Evolutionary conservation across 2,329 filamentous ascomycete genomes (phyloP), one percentile per base, ranked within the genome.

Genomic region (Cercospora brassicicola): DNA sequence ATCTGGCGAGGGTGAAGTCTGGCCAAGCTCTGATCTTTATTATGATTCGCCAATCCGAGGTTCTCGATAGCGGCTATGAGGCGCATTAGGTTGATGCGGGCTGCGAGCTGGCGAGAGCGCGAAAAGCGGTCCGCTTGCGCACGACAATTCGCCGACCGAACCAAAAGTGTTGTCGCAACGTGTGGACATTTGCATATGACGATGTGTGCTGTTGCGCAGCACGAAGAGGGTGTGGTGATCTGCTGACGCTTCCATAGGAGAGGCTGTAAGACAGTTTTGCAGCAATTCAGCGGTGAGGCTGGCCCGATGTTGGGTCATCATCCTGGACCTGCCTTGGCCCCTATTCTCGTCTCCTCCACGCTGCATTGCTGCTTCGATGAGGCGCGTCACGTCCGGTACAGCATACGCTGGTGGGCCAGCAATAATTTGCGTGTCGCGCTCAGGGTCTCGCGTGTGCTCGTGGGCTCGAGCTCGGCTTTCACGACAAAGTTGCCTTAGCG

Each of bases 161-260:
- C 23, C 39, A 48, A 11, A 53, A 30, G 39, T 18, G 26, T 30
- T 20, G 3, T 33, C 26, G 15, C 36, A 18, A 33, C 23, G 23
- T 31, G 23, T 20, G 36, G 15, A n/a, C 36, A 42, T n/a, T 13
- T 61, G 20, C 13, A 48, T 2, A 48, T 48, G 59, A 61, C 23
- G 36, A 30, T 30, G 59, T 13, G 4, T 42, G 18, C 59, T 28
- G 15, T 48, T n/a, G 42, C n/a, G 42, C 42, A 51, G 18, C 45
- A 13, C 45, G 33, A 61, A 61, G 59, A 61, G 31, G 59, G 59
- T 61, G 59, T 61, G 26, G 33, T 61, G 59, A 61, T 61, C 33
- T 45, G 59, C 59, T 61, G 59, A 61, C 36, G 20, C 36, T 26
- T n/a, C 20, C 59, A 23, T 26, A 9, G 26, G 20, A 61, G 33